Evolutionary conservation across 2,329 filamentous ascomycete species (phyloP), one percentile per base, ranked within the genome.

Genomic region (Alternaria tenuissima): DNA sequence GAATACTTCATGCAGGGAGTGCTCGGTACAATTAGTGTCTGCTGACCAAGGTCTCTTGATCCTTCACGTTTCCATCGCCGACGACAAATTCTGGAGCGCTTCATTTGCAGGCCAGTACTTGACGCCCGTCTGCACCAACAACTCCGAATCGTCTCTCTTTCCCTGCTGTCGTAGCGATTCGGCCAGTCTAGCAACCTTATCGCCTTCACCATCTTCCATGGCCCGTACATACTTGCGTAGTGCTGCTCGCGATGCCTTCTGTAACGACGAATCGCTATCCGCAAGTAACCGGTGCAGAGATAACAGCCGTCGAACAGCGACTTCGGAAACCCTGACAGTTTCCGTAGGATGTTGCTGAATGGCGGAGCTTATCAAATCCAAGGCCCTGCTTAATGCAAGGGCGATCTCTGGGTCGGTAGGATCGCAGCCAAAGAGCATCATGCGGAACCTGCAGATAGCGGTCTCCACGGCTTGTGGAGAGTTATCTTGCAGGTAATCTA

Each of bases 321-420:
- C 80, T 68, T 80, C 76, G 41, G 82, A 81, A 53, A 87, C 68
- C 30, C 73, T 72, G 4, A 64, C 58, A 44, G 73, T 73, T 51
- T 72, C 66, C 51, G 71, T 65, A 52, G 78, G 64, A 77, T 78
- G 55, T 20, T 72, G 64, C 64, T 81, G 70, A 38, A 82, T 76
- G 22, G 82, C 79, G 55, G 82, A 81, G 70, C 86, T 89, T 63
- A 97, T 77, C 46, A 84, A 82, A 1, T 84, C 81, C 53, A 97
- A 81, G 7, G 88, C 85, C 59, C 86, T 83, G 51, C 88, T 86
- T 62, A 97, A 80, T 48, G 88, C 90, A 42, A 84, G 82, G 7
- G 93, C 91, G 78, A 96, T 97, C 4, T 88, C 87, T 7, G 89
- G 83, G 3, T 90, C 90, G 34, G 83, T 81, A 5, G 86, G 77